A percentile compares a stretch with the other conserved stretches of the same genome.
These are phyloP conservation scores for Verticillium nubilum DNA, from an alignment of 2,329 filamentous ascomycete genomes.

Conservation along the genomic window DNA sequence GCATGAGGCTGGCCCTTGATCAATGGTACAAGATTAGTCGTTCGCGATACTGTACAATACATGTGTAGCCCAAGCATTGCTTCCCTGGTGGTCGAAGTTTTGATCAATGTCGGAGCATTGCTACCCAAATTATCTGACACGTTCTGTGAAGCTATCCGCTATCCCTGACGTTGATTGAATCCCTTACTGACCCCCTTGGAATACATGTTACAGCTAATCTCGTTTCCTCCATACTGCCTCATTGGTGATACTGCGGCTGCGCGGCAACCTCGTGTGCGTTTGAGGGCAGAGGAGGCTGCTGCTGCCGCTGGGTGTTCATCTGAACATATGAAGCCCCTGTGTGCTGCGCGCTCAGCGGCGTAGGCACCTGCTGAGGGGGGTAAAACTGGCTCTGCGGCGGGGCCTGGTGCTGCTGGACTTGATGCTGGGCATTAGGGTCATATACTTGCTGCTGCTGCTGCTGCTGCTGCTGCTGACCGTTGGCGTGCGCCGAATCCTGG, in stretches of 20 bases:
- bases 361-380: constrained; percentile 7
- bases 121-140: no score
- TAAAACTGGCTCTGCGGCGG: constrained; percentile 11
- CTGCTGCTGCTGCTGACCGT: constrained; percentile 4
- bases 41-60: not conserved
- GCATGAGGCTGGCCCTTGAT: not conserved
- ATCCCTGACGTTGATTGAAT: no score
- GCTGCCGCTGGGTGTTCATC: constrained; percentile 3
- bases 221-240: not conserved
- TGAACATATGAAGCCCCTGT: constrained; percentile 3
- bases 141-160: no score
- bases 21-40: not conserved
- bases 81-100: not conserved
- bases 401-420: constrained; percentile 6
- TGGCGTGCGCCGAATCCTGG: not conserved
- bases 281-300: not conserved
- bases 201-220: no score
- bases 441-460: constrained; percentile 11
- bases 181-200: no score
- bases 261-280: constrained; percentile 3
- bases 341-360: constrained; percentile 2
- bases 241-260: not conserved
- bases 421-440: constrained; percentile 5
- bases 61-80: not conserved
- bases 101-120: not conserved